Evolutionary conservation across 2,329 filamentous ascomycete genomes (phyloP), one percentile per base, ranked within the genome.

Genomic region (Microascus cirrosus): DNA sequence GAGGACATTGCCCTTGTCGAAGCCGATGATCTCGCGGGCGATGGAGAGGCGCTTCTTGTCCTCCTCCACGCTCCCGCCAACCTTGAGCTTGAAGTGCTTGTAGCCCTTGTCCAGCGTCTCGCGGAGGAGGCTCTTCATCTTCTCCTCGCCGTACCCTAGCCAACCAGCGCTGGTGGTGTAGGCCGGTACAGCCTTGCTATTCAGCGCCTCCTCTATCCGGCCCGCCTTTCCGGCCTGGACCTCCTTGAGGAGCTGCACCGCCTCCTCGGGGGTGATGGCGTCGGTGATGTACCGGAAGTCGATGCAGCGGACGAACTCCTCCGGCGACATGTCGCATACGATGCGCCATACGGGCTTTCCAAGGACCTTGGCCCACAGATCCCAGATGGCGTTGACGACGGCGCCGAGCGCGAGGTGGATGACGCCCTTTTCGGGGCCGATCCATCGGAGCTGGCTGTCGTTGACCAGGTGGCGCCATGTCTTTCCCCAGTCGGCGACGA

Each of bases 201-300:
- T 72, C 65, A 90, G 78, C 0, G 90, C 91, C 63, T 95, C 89
- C 64, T 81, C 74, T 25, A 95, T 74, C 57, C 92, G 80, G 66
- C 83, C 74, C 39, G 79, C 76, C 76, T 95, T 95, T 45, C 83
- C 85, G 1, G 70, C 64, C 71, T 89, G 84, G 24, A 80, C 74
- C 66, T 81, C 80, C 64, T 79, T 81, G 52, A 96, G 77, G 68
- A 96, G 76, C 24, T 76, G 77, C 42, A 95, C 69, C 0, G 90
- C 90, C 71, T 96, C 91, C 48, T 90, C 86, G 0, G 89, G 89
- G 0, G 90, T 95, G 63, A 96, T 78, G n/a, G 90, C 90, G 72
- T 96, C 91, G 25, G 89, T 94, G 71, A 96, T 95, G 74, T 96
- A 96, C 55, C 91, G 81, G 77, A 96, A 96, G 74, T 96, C 92